These are phyloP conservation scores for Novymonas esmeraldas DNA, from an alignment of 208 protist genomes.

Conservation along the genomic window DNA sequence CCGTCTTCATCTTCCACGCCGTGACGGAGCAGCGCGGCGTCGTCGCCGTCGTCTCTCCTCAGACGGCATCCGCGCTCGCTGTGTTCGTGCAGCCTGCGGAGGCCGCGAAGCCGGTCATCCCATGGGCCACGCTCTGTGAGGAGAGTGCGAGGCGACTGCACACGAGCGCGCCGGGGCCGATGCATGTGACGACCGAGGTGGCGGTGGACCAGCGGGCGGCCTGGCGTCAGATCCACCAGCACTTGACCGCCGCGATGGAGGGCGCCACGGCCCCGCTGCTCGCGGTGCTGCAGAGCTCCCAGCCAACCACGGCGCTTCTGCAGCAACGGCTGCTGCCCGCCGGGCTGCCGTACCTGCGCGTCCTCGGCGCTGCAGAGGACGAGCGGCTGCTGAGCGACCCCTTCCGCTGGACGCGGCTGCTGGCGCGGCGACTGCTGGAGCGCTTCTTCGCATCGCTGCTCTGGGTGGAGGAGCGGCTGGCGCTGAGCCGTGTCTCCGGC, in stretches of 20 bases:
- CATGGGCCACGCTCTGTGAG: constrained; percentile 61
- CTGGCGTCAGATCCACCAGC: constrained; percentile 66
- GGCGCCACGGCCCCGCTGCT: constrained; percentile 51
- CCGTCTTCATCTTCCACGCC: constrained; percentile 83
- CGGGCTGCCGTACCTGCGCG: constrained; percentile 69
- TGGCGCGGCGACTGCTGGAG: constrained; percentile 72
- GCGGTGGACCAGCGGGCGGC: constrained; percentile 56
- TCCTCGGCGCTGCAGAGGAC: constrained; percentile 82
- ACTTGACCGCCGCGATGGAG: constrained; percentile 56
- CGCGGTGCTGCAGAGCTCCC: constrained; percentile 75
- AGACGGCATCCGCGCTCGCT: constrained; percentile 50
- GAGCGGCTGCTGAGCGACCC: constrained; percentile 84
- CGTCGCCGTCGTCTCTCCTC: constrained; percentile 66
- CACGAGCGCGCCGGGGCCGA: constrained; percentile 16
- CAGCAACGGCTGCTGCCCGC: constrained; percentile 65
- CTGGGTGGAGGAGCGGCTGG: constrained; percentile 86
- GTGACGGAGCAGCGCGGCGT: constrained; percentile 60
- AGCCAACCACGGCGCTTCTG: constrained; percentile 61
- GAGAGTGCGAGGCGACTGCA: constrained; percentile 62
- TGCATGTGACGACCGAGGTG: constrained; percentile 46
- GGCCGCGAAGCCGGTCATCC: constrained; percentile 61
- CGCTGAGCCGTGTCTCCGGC: constrained; percentile 74
- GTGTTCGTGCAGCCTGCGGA: constrained; percentile 83
- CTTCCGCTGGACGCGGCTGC: constrained; percentile 79
- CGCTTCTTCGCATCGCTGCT: constrained; percentile 79